These are phyloP conservation scores for Theobroma grandiflorum DNA, from an alignment of 441 rosid species.

Conservation along the genomic window DNA sequence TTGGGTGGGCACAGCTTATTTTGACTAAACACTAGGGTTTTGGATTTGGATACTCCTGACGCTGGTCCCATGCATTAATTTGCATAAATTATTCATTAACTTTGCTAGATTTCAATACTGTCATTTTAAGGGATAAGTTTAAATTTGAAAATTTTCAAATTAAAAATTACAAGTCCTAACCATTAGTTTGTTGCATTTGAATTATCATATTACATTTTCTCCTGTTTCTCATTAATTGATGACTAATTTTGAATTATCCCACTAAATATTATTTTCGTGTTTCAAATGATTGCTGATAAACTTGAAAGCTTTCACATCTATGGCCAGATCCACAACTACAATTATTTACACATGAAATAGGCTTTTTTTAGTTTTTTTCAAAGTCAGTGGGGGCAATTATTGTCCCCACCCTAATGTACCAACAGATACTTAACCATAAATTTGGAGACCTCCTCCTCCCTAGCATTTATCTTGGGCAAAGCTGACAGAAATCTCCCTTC, in stretches of 20 bases:
- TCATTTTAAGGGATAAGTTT: too few relatives aligned
- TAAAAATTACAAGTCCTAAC: too few relatives aligned
- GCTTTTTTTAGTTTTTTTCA: not conserved
- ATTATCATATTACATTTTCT: too few relatives aligned
- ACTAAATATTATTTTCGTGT: not conserved
- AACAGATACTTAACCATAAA: not conserved
- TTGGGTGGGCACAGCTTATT: not conserved
- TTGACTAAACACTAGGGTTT: not conserved
- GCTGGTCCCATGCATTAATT: not conserved
- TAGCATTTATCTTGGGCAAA: not conserved
- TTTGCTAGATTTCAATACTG: not conserved
- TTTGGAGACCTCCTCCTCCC: not conserved
- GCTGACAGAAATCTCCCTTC: not conserved
- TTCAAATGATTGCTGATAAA: conserved; percentile 11
- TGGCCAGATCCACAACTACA: not conserved
- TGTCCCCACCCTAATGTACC: not conserved
- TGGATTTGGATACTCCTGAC: not conserved
- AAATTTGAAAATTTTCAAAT: too few relatives aligned
- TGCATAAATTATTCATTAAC: not conserved
- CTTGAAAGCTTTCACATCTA: not conserved
- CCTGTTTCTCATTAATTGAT: not conserved
- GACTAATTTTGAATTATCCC: not conserved
- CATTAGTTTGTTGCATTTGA: too few relatives aligned
- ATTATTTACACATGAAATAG: not conserved
- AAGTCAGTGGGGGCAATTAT: not conserved